Conservation (phyloP, 108 stramenopile genomes). For the Schizochytrium sp. region DNA sequence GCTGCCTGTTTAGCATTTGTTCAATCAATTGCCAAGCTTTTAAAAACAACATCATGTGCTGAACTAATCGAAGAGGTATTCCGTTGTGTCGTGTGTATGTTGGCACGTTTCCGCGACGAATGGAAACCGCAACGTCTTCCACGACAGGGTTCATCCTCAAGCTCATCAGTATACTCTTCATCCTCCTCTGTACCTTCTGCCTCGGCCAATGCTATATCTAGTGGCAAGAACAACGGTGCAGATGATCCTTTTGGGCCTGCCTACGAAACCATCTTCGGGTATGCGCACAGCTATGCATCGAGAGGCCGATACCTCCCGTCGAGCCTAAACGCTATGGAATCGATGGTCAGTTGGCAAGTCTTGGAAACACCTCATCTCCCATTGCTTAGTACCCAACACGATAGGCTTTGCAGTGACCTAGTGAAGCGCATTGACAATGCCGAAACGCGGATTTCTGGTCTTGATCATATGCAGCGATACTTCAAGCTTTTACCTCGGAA, state of each 20-base stretch:
- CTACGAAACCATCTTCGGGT: neutral
- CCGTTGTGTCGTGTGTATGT: constrained; percentile 20
- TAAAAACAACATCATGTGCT: constrained; percentile 47
- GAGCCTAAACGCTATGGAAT: neutral
- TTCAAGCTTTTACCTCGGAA: neutral
- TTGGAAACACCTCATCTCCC: neutral
- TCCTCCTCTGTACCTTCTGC: constrained; percentile 18
- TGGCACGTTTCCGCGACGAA: constrained; percentile 11
- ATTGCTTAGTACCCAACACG: neutral
- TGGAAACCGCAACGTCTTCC: neutral
- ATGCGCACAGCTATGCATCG: neutral
- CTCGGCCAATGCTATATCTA: neutral
- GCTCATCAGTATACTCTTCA: neutral
- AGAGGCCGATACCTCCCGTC: neutral
- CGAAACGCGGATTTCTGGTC: constrained; percentile 15
- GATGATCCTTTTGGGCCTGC: neutral
- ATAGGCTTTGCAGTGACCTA: neutral
- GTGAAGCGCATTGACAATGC: neutral
- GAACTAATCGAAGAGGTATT: constrained; percentile 45
- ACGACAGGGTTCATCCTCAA: neutral
- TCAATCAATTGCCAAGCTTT: neutral
- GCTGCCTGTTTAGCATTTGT: neutral
- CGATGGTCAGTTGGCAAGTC: neutral
- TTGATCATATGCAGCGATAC: constrained; percentile 55
- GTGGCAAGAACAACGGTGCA: neutral